phyloP scores from a whole-genome alignment of 164 flowering plant species.

The Cinnamomum chago region DNA sequence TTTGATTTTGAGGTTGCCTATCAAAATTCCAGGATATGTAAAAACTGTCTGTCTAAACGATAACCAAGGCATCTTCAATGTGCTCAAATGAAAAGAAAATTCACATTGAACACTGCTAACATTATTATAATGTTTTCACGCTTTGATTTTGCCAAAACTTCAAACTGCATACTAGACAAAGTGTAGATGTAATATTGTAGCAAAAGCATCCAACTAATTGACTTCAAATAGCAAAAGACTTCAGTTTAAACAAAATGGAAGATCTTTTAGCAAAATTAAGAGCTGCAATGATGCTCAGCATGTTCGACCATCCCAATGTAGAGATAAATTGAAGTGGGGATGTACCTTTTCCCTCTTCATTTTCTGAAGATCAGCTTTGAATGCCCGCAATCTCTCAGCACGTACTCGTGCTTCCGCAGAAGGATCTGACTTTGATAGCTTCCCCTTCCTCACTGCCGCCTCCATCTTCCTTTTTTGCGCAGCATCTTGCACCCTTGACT shows the following conservation, averaged over 20 bases:
- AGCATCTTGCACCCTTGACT: constrained; percentile 19
- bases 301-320: neutral
- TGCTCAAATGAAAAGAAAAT: too few relatives aligned
- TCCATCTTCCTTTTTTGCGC: constrained; percentile 50
- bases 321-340: neutral
- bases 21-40: too few relatives aligned
- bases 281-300: neutral
- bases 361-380: constrained; percentile 92
- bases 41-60: too few relatives aligned
- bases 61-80: too few relatives aligned
- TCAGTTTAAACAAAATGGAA: neutral
- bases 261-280: neutral
- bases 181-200: neutral
- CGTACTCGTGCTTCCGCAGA: constrained; percentile 87
- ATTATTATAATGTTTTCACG: too few relatives aligned
- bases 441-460: constrained; percentile 57
- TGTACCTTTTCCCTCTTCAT: constrained; percentile 85
- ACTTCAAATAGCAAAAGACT: too few relatives aligned
- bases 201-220: neutral
- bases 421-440: constrained; percentile 68
- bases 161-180: neutral
- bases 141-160: neutral
- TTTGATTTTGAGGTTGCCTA: too few relatives aligned
- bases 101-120: too few relatives aligned
- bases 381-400: constrained; percentile 78